phyloP scores from a whole-genome alignment of 1,284 basidiomycete genomes.

The Lentinula novae-zelandiae region DNA sequence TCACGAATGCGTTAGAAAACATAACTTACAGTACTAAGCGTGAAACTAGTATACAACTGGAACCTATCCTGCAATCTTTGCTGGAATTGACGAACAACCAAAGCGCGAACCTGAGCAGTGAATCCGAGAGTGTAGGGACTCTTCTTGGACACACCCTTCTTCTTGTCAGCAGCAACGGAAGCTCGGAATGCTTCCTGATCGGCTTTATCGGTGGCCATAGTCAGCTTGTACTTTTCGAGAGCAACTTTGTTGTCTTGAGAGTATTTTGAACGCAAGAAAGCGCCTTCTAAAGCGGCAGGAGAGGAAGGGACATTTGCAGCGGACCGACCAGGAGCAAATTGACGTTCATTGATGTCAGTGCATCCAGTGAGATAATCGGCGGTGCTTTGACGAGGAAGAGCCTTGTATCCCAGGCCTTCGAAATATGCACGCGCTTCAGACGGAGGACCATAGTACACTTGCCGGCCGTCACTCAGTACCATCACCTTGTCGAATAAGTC shows the following conservation, averaged over 20 bases:
- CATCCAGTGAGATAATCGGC: conserved; percentile 78
- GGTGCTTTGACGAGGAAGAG: conserved; percentile 70
- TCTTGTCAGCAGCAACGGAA: conserved; percentile 79
- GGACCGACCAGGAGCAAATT: conserved; percentile 71
- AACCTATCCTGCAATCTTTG: conserved; percentile 81
- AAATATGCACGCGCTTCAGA: conserved; percentile 76
- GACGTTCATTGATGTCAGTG: conserved; percentile 84
- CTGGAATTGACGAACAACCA: conserved; percentile 75
- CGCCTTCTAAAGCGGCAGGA: conserved; percentile 68
- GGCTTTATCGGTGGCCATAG: conserved; percentile 60
- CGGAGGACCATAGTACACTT: conserved; percentile 80
- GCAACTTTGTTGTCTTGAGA: conserved; percentile 45
- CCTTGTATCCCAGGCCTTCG: conserved; percentile 70
- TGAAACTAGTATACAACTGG: conserved; percentile 72
- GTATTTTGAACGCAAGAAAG: conserved; percentile 58
- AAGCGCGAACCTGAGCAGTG: conserved; percentile 66
- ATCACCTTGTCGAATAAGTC: conserved; percentile 79
- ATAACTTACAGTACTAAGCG: conserved; percentile 45
- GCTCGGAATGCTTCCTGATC: conserved; percentile 75
- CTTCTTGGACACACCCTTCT: conserved; percentile 78
- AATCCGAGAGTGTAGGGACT: conserved; percentile 87
- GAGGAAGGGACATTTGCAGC: conserved; percentile 67
- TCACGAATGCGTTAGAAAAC: not conserved
- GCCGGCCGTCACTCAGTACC: conserved; percentile 78
- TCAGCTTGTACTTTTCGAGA: conserved; percentile 60